Conservation (phyloP, 1,139 yeast genomes). For the Hyphopichia pseudoburtonii region DNA sequence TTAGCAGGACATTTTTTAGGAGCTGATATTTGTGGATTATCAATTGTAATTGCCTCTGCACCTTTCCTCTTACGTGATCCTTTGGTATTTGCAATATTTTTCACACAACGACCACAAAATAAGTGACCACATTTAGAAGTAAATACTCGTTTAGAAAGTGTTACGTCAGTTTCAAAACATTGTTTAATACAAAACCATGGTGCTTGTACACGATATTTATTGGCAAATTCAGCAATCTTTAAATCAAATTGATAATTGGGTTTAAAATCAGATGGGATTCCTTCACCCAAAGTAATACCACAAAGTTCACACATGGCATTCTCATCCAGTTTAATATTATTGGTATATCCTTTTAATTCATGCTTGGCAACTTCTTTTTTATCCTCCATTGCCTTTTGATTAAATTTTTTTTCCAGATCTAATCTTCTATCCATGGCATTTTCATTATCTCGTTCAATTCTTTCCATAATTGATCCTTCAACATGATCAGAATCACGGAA, state of each 20-base stretch:
- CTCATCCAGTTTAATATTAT: conserved; percentile 29
- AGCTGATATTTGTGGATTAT: conserved; percentile 47
- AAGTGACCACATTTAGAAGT: conserved; percentile 80
- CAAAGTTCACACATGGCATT: conserved; percentile 65
- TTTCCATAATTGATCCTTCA: conserved; percentile 37
- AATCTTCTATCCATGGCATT: conserved; percentile 32
- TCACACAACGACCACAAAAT: conserved; percentile 83
- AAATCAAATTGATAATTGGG: conserved; percentile 30
- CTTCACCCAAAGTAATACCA: conserved; percentile 68
- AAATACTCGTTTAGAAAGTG: conserved; percentile 67
- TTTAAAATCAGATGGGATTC: conserved; percentile 56
- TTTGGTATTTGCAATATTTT: conserved; percentile 47
- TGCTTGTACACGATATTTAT: conserved; percentile 44
- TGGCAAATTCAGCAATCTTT: conserved; percentile 25
- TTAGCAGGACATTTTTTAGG: conserved; percentile 49
- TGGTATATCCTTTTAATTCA: conserved; percentile 34
- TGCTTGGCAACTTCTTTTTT: conserved; percentile 26
- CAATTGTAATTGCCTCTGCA: conserved; percentile 26
- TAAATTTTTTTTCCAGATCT: conserved; percentile 30
- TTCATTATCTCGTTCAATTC: conserved; percentile 46
- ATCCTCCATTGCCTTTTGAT: conserved; percentile 27
- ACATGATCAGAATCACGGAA: conserved; percentile 11
- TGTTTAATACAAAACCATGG: conserved; percentile 62
- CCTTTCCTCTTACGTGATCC: conserved; percentile 13
- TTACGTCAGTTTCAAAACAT: conserved; percentile 56